phyloP scores from a whole-genome alignment of 139 green algal species.

The Microglena sp. region DNA sequence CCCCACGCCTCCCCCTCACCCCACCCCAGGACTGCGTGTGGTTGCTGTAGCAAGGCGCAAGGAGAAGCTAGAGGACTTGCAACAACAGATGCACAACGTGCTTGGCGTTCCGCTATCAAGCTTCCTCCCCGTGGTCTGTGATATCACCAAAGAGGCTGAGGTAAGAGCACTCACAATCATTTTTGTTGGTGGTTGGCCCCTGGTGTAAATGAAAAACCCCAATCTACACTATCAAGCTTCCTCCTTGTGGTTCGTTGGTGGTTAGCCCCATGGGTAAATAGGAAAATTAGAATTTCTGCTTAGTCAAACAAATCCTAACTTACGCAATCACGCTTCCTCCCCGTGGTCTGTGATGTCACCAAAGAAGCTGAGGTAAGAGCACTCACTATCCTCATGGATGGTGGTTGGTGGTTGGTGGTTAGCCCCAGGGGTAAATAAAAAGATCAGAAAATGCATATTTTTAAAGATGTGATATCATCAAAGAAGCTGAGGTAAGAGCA shows the following conservation, averaged over 20 bases:
- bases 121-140: constrained; percentile 78
- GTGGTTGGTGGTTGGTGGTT: too few relatives aligned
- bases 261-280: too few relatives aligned
- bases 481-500: constrained; percentile 45
- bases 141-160: constrained; percentile 69
- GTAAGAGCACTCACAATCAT: constrained; percentile 17
- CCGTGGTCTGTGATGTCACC: constrained; percentile 75
- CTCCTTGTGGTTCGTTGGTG: too few relatives aligned
- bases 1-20: not conserved
- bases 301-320: too few relatives aligned
- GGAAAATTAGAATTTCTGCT: too few relatives aligned
- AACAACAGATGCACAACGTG: constrained; percentile 37
- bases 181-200: too few relatives aligned
- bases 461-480: constrained; percentile 78
- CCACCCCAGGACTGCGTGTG: constrained; percentile 51
- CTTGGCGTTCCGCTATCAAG: constrained; percentile 40
- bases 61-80: constrained; percentile 64
- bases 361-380: constrained; percentile 50
- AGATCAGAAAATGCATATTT: too few relatives aligned
- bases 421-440: too few relatives aligned
- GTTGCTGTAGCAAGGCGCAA: constrained; percentile 63
- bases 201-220: too few relatives aligned
- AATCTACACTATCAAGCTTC: too few relatives aligned
- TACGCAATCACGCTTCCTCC: constrained; percentile 59
- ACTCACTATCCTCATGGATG: too few relatives aligned